Evolutionary conservation across 768 basidiomycete species (phyloP).

Genomic region (Lenzites betulinus): DNA sequence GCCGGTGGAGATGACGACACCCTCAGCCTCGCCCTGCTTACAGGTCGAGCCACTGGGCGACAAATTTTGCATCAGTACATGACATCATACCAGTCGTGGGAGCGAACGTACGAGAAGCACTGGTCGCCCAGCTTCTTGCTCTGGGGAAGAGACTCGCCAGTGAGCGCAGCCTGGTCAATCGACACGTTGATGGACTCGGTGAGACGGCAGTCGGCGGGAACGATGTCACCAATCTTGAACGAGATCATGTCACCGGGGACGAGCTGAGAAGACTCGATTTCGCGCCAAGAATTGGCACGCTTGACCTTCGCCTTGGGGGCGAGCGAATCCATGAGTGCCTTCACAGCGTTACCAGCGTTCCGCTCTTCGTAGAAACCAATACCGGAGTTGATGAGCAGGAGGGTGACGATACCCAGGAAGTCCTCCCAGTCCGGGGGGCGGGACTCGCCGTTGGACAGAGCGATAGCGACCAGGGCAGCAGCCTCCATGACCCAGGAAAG

Average conservation of each 20-base stretch:
- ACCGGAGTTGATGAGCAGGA: conserved; percentile 90
- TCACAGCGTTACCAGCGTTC: conserved; percentile 97
- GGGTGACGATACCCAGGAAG: conserved; percentile 93
- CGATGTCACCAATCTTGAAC: conserved; percentile 99
- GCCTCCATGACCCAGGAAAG: conserved; percentile 99
- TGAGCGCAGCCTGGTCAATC: conserved; percentile 97
- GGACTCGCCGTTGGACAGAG: conserved; percentile 87
- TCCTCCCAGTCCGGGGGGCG: conserved; percentile 95
- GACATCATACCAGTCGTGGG: background rate
- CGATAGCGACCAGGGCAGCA: conserved; percentile 92
- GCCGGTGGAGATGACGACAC: conserved; percentile 97
- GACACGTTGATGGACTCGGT: conserved; percentile 96
- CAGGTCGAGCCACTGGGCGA: conserved; percentile 85
- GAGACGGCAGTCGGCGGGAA: conserved; percentile 96
- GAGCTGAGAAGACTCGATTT: conserved; percentile 87
- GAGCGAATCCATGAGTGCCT: conserved; percentile 98
- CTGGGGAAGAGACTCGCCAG: conserved; percentile 94
- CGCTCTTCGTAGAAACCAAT: conserved; percentile 99
- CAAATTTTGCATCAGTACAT: background rate
- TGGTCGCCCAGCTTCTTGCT: conserved; percentile 93
- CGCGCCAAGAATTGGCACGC: conserved; percentile 81
- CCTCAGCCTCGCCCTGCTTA: conserved; percentile 99
- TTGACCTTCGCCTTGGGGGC: conserved; percentile 96
- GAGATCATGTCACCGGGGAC: conserved; percentile 96
- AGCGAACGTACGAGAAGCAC: conserved; percentile 89